phyloP scores from a whole-genome alignment of 495 filamentous ascomycete species.

The Friedmanniomyces endolithicus region DNA sequence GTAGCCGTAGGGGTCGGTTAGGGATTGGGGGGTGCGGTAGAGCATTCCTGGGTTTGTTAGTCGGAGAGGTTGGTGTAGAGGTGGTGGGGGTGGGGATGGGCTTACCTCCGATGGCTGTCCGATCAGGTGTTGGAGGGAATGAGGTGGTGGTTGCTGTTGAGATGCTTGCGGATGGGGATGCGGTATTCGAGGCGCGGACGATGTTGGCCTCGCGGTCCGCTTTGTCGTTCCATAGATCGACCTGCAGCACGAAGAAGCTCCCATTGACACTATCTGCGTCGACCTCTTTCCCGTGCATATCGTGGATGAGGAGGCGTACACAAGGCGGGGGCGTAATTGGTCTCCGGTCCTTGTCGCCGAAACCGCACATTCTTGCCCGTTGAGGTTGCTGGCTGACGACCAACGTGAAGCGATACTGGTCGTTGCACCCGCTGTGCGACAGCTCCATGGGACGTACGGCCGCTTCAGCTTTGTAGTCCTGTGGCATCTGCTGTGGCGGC shows the following conservation, averaged over 20 bases:
- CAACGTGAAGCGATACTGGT: slow-evolving; percentile 44
- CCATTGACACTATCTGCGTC: slow-evolving; percentile 83
- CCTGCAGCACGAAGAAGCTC: slow-evolving; percentile 81
- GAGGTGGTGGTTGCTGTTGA: slow-evolving; percentile 68
- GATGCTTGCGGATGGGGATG: slow-evolving; percentile 58
- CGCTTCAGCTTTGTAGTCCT: not conserved
- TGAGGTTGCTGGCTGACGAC: slow-evolving; percentile 84
- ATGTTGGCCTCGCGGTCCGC: slow-evolving; percentile 85
- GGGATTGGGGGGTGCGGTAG: not conserved
- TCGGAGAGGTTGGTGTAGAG: not conserved
- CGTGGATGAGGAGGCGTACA: slow-evolving; percentile 70
- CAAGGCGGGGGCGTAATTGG: slow-evolving; percentile 95
- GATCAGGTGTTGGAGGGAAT: slow-evolving; percentile 45
- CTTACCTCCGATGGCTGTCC: not conserved
- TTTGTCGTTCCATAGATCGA: slow-evolving; percentile 81
- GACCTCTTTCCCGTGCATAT: slow-evolving; percentile 67
- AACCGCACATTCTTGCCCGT: slow-evolving; percentile 95
- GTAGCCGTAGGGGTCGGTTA: slow-evolving; percentile 7
- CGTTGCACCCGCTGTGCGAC: slow-evolving; percentile 3
- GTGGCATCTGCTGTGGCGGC: not conserved
- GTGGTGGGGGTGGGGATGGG: not conserved
- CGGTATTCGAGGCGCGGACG: slow-evolving; percentile 59
- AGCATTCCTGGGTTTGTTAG: not conserved
- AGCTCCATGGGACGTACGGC: not conserved
- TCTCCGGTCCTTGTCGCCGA: slow-evolving; percentile 96